Conservation (phyloP, 2,329 filamentous ascomycete species). For the Epichloe bromicola region DNA sequence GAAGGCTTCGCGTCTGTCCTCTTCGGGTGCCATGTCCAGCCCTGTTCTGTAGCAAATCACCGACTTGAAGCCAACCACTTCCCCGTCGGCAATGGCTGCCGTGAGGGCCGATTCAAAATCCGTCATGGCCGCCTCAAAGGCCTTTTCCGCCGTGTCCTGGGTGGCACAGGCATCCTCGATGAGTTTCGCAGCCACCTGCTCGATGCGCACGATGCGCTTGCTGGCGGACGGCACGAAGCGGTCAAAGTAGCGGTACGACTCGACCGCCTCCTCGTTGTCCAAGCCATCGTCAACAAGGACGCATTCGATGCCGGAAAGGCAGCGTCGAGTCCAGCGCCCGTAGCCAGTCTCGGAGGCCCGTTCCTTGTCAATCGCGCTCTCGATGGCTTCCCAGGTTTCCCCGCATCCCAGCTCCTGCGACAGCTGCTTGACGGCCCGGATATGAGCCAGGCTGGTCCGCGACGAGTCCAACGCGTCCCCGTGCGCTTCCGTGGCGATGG, state of each 20-base stretch:
- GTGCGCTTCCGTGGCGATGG: slow-evolving; percentile 60
- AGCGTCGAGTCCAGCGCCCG: slow-evolving; percentile 46
- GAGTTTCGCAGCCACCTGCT: slow-evolving; percentile 54
- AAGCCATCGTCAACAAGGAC: slow-evolving; percentile 72
- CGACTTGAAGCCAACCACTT: slow-evolving; percentile 71
- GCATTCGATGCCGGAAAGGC: slow-evolving; percentile 58
- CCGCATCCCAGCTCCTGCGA: slow-evolving; percentile 50
- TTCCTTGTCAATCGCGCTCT: slow-evolving; percentile 28
- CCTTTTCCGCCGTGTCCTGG: slow-evolving; percentile 14
- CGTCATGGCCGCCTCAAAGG: slow-evolving; percentile 21
- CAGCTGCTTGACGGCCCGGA: slow-evolving; percentile 58
- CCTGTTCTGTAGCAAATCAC: slow-evolving; percentile 74
- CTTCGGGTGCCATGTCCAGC: slow-evolving; percentile 40
- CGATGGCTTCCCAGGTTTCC: slow-evolving; percentile 45
- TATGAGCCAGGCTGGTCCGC: slow-evolving; percentile 50
- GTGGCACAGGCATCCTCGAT: slow-evolving; percentile 33
- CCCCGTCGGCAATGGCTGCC: slow-evolving; percentile 45
- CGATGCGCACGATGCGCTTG: slow-evolving; percentile 66
- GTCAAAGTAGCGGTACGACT: slow-evolving; percentile 52
- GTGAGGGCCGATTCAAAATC: slow-evolving; percentile 32
- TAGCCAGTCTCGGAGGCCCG: slow-evolving; percentile 28
- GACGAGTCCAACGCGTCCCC: slow-evolving; percentile 53
- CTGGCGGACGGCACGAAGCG: slow-evolving; percentile 49
- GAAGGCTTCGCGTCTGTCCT: slow-evolving; percentile 28
- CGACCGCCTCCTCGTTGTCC: slow-evolving; percentile 38